Percentiles rank a stretch among this genome's conserved stretches.
Conservation (phyloP, 495 filamentous ascomycete species). For the Hypomontagnella submonticulosa region DNA sequence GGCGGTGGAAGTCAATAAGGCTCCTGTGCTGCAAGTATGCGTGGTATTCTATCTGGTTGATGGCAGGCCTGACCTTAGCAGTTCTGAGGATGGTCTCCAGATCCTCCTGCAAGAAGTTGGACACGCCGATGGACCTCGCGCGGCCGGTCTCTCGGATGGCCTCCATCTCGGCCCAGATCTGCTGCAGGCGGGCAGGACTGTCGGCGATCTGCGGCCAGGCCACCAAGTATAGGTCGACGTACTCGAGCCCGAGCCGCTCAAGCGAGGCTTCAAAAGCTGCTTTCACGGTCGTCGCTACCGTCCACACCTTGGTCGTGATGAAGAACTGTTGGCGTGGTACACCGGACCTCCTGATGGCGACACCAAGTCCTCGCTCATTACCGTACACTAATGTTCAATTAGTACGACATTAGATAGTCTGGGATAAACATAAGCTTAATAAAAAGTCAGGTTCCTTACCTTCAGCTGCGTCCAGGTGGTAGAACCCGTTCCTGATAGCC, state of each 20-base stretch:
- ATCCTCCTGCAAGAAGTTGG: conserved; percentile 77
- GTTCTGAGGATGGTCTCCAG: conserved; percentile 75
- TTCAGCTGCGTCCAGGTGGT: conserved; percentile 84
- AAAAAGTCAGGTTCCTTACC: conserved; percentile 45
- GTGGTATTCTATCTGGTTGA: conserved; percentile 93
- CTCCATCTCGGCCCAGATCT: conserved; percentile 82
- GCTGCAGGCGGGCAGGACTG: conserved; percentile 70
- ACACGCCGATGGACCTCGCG: conserved; percentile 83
- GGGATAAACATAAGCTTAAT: background rate
- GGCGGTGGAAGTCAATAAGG: conserved; percentile 72
- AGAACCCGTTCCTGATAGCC: conserved; percentile 76
- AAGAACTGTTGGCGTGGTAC: conserved; percentile 75
- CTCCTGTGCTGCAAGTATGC: conserved; percentile 82
- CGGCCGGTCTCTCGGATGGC: conserved; percentile 74
- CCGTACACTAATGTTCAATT: conserved; percentile 67
- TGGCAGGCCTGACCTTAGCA: conserved; percentile 69
- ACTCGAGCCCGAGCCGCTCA: conserved; percentile 77
- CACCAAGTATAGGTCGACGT: conserved; percentile 89
- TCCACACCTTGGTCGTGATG: conserved; percentile 78
- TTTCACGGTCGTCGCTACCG: conserved; percentile 66
- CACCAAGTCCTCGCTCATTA: conserved; percentile 80
- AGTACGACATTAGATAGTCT: background rate
- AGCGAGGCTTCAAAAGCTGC: conserved; percentile 77
- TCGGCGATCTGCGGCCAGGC: conserved; percentile 78
- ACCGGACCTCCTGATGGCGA: conserved; percentile 74